Evolutionary conservation across 2,329 filamentous ascomycete species (phyloP).

Genomic region (Coleophoma cylindrospora): DNA sequence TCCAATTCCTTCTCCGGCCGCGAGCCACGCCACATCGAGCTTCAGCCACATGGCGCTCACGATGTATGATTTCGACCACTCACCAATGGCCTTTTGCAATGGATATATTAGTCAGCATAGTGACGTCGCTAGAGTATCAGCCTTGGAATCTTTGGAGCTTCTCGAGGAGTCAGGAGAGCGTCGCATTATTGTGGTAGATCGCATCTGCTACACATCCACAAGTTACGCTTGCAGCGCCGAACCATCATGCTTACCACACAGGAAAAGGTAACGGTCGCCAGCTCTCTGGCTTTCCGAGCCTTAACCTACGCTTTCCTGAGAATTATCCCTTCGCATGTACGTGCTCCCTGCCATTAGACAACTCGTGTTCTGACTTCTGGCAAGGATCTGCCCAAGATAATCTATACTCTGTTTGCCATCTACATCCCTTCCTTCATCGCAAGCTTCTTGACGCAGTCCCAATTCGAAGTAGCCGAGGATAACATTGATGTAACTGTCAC

Average conservation of each 20-base stretch:
- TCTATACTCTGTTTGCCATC: conserved; percentile 59
- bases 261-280: conserved; percentile 23
- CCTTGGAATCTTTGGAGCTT: no score
- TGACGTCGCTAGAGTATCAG: no score
- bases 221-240: no score
- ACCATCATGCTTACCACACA: conserved; percentile 16
- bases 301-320: conserved; percentile 53
- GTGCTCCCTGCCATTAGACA: conserved; percentile 14
- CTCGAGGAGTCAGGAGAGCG: no score
- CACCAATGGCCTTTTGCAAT: no score
- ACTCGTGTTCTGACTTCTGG: background rate
- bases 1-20: no score
- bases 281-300: conserved; percentile 45
- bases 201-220: no score
- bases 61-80: no score
- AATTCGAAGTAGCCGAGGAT: conserved; percentile 52
- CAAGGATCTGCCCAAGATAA: conserved; percentile 34
- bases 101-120: no score
- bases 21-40: no score
- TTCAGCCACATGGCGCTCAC: no score
- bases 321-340: conserved; percentile 39
- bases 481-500: conserved; percentile 51
- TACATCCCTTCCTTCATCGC: conserved; percentile 61
- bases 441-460: conserved; percentile 50
- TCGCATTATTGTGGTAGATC: no score